These are phyloP conservation scores for Taphrina pruni DNA, from an alignment of 1,139 yeast genomes.

Conservation along the genomic window DNA sequence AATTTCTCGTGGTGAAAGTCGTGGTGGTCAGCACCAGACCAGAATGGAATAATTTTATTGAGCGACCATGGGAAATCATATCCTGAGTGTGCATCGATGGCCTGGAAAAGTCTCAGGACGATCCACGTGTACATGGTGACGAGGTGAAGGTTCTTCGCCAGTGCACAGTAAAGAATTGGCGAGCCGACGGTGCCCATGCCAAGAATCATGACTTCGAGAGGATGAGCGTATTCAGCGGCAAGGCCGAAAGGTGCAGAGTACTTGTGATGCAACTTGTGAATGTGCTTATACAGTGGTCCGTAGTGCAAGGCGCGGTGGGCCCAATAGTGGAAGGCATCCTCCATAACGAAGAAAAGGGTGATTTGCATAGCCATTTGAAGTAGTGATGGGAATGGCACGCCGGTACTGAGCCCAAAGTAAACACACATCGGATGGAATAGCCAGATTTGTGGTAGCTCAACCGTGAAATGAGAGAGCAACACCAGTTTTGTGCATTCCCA, in stretches of 20 bases:
- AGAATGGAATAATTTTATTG: slow-evolving; percentile 85
- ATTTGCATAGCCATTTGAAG: slow-evolving; percentile 68
- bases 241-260: slow-evolving; percentile 97
- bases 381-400: slow-evolving; percentile 81
- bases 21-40: slow-evolving; percentile 99
- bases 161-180: slow-evolving; percentile 73
- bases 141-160: slow-evolving; percentile 73
- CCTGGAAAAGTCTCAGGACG: slow-evolving; percentile 85
- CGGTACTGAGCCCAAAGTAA: slow-evolving; percentile 70
- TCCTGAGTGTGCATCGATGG: slow-evolving; percentile 95
- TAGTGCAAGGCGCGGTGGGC: slow-evolving; percentile 86
- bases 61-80: slow-evolving; percentile 97
- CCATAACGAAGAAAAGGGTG: slow-evolving; percentile 75
- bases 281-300: slow-evolving; percentile 83
- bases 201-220: slow-evolving; percentile 83
- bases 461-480: slow-evolving; percentile 79
- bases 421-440: slow-evolving; percentile 90
- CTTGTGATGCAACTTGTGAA: slow-evolving; percentile 95
- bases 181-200: slow-evolving; percentile 95
- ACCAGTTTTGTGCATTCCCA: slow-evolving; percentile 90
- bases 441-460: slow-evolving; percentile 95
- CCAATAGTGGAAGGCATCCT: slow-evolving; percentile 97
- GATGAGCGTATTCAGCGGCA: slow-evolving; percentile 97
- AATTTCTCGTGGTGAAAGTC: slow-evolving; percentile 95
- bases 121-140: slow-evolving; percentile 88